Evolutionary conservation across 352 stramenopile species (phyloP).

Genomic region (Phytophthora pluvialis): DNA sequence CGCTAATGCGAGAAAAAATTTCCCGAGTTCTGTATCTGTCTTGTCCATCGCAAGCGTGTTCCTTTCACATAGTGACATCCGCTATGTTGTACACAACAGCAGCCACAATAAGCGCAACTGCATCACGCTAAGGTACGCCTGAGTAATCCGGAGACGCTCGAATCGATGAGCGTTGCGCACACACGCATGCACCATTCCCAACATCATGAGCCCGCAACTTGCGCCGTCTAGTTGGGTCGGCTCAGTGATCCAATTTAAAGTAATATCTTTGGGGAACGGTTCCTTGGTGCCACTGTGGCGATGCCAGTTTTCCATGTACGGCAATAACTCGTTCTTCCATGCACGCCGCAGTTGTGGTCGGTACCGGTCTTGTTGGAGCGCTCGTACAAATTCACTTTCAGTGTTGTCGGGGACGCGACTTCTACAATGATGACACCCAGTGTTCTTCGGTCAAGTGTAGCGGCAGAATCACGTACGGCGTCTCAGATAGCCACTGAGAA

Average conservation of each 20-base stretch:
- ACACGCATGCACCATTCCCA: background rate
- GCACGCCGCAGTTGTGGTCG: background rate
- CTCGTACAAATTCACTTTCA: background rate
- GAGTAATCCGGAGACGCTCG: background rate
- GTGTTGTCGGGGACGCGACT: background rate
- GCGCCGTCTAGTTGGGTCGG: background rate
- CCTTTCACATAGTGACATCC: no score
- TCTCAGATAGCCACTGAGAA: background rate
- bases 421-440: background rate
- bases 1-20: no score
- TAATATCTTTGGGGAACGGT: background rate
- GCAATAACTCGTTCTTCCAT: background rate
- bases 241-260: conserved; percentile 3
- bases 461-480: background rate
- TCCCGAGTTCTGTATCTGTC: no score
- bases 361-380: background rate
- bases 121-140: background rate
- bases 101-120: no score
- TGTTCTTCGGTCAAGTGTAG: background rate
- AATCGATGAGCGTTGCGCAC: conserved; percentile 1
- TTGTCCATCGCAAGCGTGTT: no score
- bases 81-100: no score
- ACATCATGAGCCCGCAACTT: background rate
- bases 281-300: background rate
- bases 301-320: conserved; percentile 1